phyloP scores from a whole-genome alignment of 768 basidiomycete genomes.

The Leccinum fibrillosum region DNA sequence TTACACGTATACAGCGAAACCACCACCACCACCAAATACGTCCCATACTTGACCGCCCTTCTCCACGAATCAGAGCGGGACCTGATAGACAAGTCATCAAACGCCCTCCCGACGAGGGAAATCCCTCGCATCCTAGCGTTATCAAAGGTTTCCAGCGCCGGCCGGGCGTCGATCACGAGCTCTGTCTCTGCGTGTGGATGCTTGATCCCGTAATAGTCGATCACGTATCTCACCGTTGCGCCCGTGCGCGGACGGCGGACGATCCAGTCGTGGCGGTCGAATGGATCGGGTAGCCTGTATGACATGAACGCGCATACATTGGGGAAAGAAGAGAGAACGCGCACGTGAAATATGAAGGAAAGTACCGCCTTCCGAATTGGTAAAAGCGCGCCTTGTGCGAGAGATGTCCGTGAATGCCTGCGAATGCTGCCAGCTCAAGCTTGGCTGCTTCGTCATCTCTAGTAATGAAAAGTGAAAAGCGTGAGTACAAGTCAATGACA shows the following conservation, averaged over 20 bases:
- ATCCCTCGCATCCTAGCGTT: conserved; percentile 10
- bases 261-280: conserved; percentile 17
- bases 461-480: background rate
- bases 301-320: background rate
- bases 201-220: conserved; percentile 14
- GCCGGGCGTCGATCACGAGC: conserved; percentile 5
- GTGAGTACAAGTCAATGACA: background rate
- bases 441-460: conserved; percentile 6
- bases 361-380: background rate
- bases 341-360: conserved; percentile 9
- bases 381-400: conserved; percentile 13
- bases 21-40: conserved; percentile 2
- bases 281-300: conserved; percentile 10
- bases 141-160: conserved; percentile 7
- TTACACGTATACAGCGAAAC: background rate
- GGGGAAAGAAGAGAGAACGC: background rate
- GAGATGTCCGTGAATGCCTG: conserved; percentile 13
- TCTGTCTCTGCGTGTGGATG: conserved; percentile 3
- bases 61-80: background rate
- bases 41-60: background rate
- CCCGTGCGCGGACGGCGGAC: conserved; percentile 6
- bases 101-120: background rate
- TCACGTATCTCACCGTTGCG: conserved; percentile 4
- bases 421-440: conserved; percentile 11
- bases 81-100: background rate